Evolutionary conservation across 805 yeast species (phyloP).

Genomic region (Zygoascus biomembranicola): DNA sequence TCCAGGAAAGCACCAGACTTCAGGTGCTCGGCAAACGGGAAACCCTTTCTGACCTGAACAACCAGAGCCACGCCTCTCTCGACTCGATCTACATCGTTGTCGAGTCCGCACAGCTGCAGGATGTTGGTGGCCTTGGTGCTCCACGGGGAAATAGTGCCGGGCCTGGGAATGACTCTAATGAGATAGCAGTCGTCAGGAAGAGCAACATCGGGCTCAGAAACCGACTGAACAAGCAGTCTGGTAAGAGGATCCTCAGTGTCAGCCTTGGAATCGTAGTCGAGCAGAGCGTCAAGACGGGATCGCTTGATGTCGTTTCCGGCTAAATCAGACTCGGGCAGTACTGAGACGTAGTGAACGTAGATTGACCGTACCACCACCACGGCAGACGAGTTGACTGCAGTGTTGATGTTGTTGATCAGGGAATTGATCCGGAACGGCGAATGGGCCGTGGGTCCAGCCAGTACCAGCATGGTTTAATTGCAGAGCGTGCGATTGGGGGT

Average conservation of each 20-base stretch:
- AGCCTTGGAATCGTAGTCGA: conserved; percentile 65
- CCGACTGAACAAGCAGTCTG: conserved; percentile 33
- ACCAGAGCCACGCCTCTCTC: conserved; percentile 84
- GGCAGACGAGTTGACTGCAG: conserved; percentile 56
- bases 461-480: conserved; percentile 30
- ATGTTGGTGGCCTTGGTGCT: conserved; percentile 97
- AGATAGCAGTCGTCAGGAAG: conserved; percentile 38
- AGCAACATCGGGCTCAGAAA: conserved; percentile 23
- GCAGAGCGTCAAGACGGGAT: conserved; percentile 46
- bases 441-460: conserved; percentile 87
- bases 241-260: conserved; percentile 44
- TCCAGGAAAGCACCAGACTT: conserved; percentile 51
- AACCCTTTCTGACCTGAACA: conserved; percentile 62
- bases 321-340: conserved; percentile 30
- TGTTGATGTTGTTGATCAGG: conserved; percentile 64
- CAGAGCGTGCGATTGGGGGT: neutral
- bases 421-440: conserved; percentile 78
- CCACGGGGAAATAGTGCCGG: conserved; percentile 99
- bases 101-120: conserved; percentile 78
- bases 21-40: conserved; percentile 51
- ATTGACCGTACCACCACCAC: conserved; percentile 66
- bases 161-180: conserved; percentile 76
- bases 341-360: conserved; percentile 73
- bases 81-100: conserved; percentile 61
- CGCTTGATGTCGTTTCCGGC: conserved; percentile 22